Conservation (phyloP, 371 early-diverging fungal genomes). For the Mortierella sp. region DNA sequence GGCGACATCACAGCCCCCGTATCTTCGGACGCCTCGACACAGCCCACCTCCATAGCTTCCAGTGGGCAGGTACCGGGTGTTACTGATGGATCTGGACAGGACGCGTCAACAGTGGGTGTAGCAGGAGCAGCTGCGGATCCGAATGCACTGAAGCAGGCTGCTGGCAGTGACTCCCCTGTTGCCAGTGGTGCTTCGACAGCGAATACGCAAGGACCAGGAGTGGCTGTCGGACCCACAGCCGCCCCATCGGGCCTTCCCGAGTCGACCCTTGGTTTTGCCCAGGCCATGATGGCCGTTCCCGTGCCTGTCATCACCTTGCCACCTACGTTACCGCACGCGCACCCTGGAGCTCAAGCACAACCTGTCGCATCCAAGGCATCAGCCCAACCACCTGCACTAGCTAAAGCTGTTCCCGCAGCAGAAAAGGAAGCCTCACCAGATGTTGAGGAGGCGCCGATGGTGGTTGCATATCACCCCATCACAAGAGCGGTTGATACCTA, state of each 20-base stretch:
- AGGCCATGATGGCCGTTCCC: constrained; percentile 51
- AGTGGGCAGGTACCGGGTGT: neutral
- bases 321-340: constrained; percentile 31
- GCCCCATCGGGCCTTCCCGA: constrained; percentile 21
- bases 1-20: neutral
- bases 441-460: constrained; percentile 18
- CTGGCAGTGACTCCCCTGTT: neutral
- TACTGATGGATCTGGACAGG: neutral
- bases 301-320: constrained; percentile 48
- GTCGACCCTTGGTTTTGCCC: constrained; percentile 46
- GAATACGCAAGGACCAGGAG: constrained; percentile 8
- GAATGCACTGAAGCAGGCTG: neutral
- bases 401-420: neutral
- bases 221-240: neutral
- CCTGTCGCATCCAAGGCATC: constrained; percentile 11
- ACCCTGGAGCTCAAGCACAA: constrained; percentile 26
- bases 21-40: neutral
- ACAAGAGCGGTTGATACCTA: constrained; percentile 75
- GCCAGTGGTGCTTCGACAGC: neutral
- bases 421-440: constrained; percentile 6
- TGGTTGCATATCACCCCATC: constrained; percentile 59
- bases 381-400: constrained; percentile 4
- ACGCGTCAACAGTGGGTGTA: too few relatives aligned
- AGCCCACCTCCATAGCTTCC: neutral
- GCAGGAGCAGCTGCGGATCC: neutral